These are phyloP conservation scores for Lumnitzera racemosa DNA, from an alignment of 345 rosid species.

Conservation along the genomic window DNA sequence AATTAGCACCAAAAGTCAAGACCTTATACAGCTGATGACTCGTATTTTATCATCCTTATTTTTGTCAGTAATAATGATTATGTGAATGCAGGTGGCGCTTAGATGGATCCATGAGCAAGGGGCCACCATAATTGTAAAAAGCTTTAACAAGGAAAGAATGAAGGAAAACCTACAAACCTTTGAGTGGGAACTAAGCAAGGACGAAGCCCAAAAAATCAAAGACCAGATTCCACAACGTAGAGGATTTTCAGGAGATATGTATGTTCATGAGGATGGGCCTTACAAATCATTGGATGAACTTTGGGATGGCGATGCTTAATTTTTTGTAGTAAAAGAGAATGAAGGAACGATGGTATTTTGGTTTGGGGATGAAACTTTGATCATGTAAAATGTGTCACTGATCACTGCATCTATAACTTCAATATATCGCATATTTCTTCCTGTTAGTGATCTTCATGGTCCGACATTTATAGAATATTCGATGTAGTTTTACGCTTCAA, in stretches of 20 bases:
- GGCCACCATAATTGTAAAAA: conserved; percentile 2
- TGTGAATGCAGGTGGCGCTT: conserved; percentile 6
- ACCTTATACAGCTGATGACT: too few species aligned
- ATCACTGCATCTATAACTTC: too few species aligned
- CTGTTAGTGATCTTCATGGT: too few species aligned
- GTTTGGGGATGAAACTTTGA: too few species aligned
- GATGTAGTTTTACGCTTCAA: too few species aligned
- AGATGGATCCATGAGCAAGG: conserved; percentile 15
- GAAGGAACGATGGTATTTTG: too few species aligned
- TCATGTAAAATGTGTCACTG: too few species aligned
- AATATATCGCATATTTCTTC: too few species aligned
- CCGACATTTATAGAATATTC: too few species aligned
- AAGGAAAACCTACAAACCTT: conserved; percentile 6
- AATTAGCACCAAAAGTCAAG: too few species aligned
- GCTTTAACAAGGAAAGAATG: conserved; percentile 14
- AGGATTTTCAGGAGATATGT: not conserved
- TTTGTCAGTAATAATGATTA: too few species aligned
- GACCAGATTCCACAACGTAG: not conserved
- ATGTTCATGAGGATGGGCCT: conserved; percentile 2
- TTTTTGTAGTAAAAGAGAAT: not conserved
- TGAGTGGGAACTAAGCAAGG: conserved; percentile 9
- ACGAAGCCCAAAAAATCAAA: conserved; percentile 6
- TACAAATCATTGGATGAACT: conserved; percentile 7
- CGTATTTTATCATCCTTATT: too few species aligned
- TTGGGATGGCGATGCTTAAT: not conserved